phyloP scores from a whole-genome alignment of 352 stramenopile genomes.

The Aphanomyces stellatus region DNA sequence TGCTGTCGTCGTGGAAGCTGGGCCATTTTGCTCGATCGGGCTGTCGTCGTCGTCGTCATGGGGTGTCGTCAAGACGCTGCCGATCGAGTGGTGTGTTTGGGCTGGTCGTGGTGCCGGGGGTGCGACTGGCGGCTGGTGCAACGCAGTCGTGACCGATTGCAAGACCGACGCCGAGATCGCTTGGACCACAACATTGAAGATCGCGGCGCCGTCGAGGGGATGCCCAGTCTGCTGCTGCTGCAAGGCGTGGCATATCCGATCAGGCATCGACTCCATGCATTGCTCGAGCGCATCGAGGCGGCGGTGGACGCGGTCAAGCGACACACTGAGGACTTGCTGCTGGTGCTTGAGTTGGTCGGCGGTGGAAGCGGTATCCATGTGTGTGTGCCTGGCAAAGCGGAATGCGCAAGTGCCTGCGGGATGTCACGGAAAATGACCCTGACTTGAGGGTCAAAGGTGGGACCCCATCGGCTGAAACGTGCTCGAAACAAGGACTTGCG shows the following conservation, averaged over 20 bases:
- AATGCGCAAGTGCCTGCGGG: too few species aligned
- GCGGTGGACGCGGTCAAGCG: not conserved
- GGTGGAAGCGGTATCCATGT: not conserved
- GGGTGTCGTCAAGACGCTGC: not conserved
- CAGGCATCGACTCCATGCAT: not conserved
- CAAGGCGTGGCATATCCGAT: not conserved
- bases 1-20: too few species aligned
- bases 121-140: not conserved
- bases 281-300: not conserved
- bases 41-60: not conserved
- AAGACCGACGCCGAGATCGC: not conserved
- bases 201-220: not conserved
- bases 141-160: not conserved
- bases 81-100: too few species aligned
- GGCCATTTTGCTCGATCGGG: too few species aligned
- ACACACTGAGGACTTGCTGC: not conserved
- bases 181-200: not conserved
- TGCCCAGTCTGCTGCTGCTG: not conserved
- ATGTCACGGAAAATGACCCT: too few species aligned
- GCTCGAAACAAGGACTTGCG: too few species aligned
- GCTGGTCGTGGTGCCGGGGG: not conserved
- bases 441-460: too few species aligned
- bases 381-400: too few species aligned
- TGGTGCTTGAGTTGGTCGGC: not conserved
- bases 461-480: too few species aligned